These are phyloP conservation scores for Beauveria asiatica DNA, from an alignment of 2,329 filamentous ascomycete species.

Conservation along the genomic window DNA sequence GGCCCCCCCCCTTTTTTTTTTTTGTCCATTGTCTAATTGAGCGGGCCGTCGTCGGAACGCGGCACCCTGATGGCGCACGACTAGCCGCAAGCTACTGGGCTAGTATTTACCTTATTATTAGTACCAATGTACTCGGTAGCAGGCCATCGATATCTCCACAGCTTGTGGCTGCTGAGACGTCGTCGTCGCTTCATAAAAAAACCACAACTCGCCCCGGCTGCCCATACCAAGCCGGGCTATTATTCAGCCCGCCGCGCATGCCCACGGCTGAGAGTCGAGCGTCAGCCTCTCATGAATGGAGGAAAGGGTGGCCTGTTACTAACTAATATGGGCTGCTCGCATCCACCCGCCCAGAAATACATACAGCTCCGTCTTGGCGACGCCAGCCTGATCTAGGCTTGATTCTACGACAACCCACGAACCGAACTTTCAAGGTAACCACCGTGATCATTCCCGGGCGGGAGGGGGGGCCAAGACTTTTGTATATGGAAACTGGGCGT, in stretches of 20 bases:
- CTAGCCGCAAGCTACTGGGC: no score
- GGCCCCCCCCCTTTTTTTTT: no score
- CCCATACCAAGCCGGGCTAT: neutral
- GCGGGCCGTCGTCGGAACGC: neutral
- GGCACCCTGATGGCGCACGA: neutral
- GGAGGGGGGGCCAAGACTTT: neutral
- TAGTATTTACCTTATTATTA: no score
- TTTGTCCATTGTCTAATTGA: no score
- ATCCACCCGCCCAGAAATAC: neutral
- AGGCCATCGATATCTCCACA: neutral
- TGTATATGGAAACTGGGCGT: neutral
- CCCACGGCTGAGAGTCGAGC: neutral
- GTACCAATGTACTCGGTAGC: no score
- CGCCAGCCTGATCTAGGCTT: neutral
- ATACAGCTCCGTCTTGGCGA: neutral
- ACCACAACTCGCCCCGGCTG: neutral
- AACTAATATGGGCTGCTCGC: neutral
- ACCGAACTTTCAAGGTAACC: no score
- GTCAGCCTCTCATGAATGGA: no score
- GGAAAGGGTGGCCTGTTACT: no score
- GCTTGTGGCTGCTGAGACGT: neutral
- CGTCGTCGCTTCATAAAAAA: no score
- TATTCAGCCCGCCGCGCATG: neutral
- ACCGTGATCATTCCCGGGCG: no score
- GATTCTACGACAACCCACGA: no score